Evolutionary conservation across 2,329 filamentous ascomycete genomes (phyloP).

Genomic region (Colletotrichum salicis): DNA sequence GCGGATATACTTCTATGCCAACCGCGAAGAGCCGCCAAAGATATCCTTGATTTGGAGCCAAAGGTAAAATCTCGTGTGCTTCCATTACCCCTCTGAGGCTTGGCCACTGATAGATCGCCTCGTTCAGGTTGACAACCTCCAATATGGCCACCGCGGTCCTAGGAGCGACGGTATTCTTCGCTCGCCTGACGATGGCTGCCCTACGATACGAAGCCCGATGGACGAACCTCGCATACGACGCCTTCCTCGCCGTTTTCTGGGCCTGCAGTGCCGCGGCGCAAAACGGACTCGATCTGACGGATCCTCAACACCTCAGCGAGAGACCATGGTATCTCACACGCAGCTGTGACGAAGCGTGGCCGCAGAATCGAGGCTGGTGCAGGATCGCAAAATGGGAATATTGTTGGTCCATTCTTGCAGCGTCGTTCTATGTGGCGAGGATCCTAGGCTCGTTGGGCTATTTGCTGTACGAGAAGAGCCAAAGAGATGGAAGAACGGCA

Average conservation of each 20-base stretch:
- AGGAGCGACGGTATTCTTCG: conserved; percentile 41
- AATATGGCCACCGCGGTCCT: conserved; percentile 45
- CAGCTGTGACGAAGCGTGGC: conserved; percentile 33
- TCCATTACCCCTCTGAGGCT: neutral
- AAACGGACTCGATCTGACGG: conserved; percentile 40
- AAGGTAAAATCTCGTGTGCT: conserved; percentile 35
- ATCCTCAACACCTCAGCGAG: conserved; percentile 39
- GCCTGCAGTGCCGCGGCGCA: conserved; percentile 37
- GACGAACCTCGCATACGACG: conserved; percentile 42
- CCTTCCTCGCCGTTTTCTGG: conserved; percentile 43
- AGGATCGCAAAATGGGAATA: neutral
- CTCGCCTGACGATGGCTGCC: conserved; percentile 39
- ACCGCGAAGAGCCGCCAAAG: conserved; percentile 43
- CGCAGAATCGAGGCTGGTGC: neutral
- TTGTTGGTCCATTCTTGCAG: neutral
- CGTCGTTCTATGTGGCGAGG: neutral
- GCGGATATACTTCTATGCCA: conserved; percentile 45
- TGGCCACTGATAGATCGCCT: neutral
- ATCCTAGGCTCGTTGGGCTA: neutral
- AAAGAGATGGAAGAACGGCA: neutral
- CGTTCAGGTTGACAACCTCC: conserved; percentile 41
- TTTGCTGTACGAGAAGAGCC: conserved; percentile 1
- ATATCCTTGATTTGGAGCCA: conserved; percentile 43
- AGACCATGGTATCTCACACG: conserved; percentile 43
- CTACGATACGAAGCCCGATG: conserved; percentile 37